These are phyloP conservation scores for Grammothele lineata DNA, from an alignment of 768 basidiomycete species.

Conservation along the genomic window DNA sequence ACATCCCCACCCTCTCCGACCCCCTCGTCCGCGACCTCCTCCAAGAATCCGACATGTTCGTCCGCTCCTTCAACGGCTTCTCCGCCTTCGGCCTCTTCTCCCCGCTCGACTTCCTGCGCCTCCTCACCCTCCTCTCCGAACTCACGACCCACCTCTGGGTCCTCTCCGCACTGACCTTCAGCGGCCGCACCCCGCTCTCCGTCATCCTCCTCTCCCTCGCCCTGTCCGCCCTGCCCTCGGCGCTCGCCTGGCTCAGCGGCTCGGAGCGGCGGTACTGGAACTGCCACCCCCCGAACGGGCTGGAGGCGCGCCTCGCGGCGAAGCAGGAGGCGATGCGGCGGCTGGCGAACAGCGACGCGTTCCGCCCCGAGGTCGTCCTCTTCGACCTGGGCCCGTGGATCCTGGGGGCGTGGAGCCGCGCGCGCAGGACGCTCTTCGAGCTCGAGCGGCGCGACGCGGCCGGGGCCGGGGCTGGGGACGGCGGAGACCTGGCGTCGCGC, in stretches of 20 bases:
- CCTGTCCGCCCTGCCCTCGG: constrained; percentile 56
- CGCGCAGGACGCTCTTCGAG: constrained; percentile 55
- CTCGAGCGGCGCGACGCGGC: constrained; percentile 44
- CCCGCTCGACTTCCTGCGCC: constrained; percentile 73
- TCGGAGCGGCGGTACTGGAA: constrained; percentile 19
- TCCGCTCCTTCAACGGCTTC: constrained; percentile 70
- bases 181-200: constrained; percentile 43
- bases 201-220: constrained; percentile 57
- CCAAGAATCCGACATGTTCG: constrained; percentile 84
- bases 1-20: constrained; percentile 75
- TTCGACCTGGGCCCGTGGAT: constrained; percentile 88
- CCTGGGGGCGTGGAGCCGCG: constrained; percentile 67
- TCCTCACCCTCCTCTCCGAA: constrained; percentile 69
- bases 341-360: constrained; percentile 67
- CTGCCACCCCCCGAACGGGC: constrained; percentile 38
- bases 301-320: constrained; percentile 61
- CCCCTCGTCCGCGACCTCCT: constrained; percentile 70
- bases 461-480: constrained; percentile 22
- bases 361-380: constrained; percentile 77
- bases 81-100: constrained; percentile 76
- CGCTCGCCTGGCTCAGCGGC: constrained; percentile 41
- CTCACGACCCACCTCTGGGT: constrained; percentile 68
- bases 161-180: constrained; percentile 58
- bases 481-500: constrained; percentile 2
- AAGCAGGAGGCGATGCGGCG: constrained; percentile 73